These are phyloP conservation scores for Tetracladium marchalianum DNA, from an alignment of 495 filamentous ascomycete genomes.

Conservation along the genomic window DNA sequence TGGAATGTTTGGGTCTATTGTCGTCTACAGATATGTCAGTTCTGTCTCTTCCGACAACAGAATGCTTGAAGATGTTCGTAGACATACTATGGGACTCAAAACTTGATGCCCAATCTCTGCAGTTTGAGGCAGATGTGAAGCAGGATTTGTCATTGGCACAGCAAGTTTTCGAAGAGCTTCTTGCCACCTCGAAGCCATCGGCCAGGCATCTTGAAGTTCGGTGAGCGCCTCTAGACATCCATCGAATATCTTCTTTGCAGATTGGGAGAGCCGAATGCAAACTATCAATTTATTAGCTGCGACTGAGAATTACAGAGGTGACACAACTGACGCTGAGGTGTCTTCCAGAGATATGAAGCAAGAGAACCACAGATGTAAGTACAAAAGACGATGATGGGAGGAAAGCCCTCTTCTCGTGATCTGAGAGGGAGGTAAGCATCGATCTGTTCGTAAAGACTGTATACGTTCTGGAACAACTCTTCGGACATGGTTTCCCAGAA, in stretches of 20 bases:
- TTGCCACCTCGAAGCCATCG: background rate
- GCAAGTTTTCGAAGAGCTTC: background rate
- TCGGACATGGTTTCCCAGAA: slow-evolving; percentile 31
- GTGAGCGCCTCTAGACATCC: background rate
- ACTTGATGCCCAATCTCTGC: no score
- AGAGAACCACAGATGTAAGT: slow-evolving; percentile 41
- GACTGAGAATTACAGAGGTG: background rate
- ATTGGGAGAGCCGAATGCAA: background rate
- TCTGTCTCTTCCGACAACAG: no score
- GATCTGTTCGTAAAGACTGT: slow-evolving; percentile 34
- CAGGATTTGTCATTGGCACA: background rate
- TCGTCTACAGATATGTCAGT: no score
- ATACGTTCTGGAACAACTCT: slow-evolving; percentile 37
- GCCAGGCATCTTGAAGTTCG: slow-evolving; percentile 2
- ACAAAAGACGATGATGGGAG: slow-evolving; percentile 42
- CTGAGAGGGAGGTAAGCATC: slow-evolving; percentile 33
- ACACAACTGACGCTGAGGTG: background rate
- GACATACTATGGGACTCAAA: no score
- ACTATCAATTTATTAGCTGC: background rate
- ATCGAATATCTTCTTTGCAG: background rate
- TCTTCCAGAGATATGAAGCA: slow-evolving; percentile 27
- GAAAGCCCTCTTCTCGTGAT: slow-evolving; percentile 30
- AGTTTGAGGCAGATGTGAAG: background rate
- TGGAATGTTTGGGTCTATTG: no score
- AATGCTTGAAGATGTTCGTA: no score